Base-by-base conservation (phyloP, 2,329 filamentous ascomycete genomes). In the Talaromyces sp. region DNA sequence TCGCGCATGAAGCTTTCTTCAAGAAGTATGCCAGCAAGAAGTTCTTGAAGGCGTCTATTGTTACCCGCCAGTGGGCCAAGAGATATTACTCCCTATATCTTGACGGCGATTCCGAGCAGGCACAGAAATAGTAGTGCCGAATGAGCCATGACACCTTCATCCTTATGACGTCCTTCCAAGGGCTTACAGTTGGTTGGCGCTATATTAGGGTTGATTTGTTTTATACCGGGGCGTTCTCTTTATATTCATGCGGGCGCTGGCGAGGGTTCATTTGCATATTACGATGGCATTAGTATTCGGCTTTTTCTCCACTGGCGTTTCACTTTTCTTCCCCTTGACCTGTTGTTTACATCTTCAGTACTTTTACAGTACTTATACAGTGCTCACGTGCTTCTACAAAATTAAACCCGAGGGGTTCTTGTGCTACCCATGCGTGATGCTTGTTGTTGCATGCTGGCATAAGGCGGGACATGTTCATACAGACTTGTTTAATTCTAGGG, bases 21-120 rank as follows among this genome's bases (percentile, higher is more conserved):
- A 97, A 96, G 87, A 99, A 99, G 81, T 99, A 99, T 78, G 95
- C 95, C 64, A 96, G 92, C 87, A 99, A 98, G 85, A 97, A 97
- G 82, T 99, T 98, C 82, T 83, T 98, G 73, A 99, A 99, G 84
- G 93, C 93, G 72, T 97, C 94, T 31, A 93, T 98, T 72, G 85
- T 96, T 67, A 91, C 93, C 41, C 91, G 94, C 72, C 88, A 91
- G 74, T 99, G 95, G 95, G 92, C 93, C 65, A 97, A 96, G 85
- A 90, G 90, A 78, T 90, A 91, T 71, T 74, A 79, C 67, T 69
- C 73, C 47, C 33, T 77, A 63, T 79, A 79, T 68, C 73, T 79
- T 62, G 72, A 74, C 50, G 73, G 72, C 69, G 72, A 74, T 31
- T 68, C 72, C n/a, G 52, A 49, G 69, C 75, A 68, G 60, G 62